Evolutionary conservation across 2,329 filamentous ascomycete species (phyloP), one percentile per base, ranked within the genome.

Genomic region (Pseudogymnoascus sp.): DNA sequence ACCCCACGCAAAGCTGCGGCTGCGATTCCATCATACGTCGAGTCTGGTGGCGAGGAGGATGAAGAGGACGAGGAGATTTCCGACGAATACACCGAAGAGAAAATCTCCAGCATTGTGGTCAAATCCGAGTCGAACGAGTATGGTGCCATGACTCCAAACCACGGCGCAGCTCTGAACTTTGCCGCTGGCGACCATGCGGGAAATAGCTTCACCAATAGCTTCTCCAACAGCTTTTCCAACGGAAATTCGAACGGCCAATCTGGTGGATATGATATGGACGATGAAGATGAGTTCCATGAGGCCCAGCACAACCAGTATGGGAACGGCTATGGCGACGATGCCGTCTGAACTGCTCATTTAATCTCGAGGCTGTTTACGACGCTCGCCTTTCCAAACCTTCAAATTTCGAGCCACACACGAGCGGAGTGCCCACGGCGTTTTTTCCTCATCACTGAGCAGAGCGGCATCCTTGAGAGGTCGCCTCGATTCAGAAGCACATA

Each of bases 61-160:
- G 63, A 67, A 2, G 61, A 60, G 14, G 62, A 64, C 7, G 52
- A 60, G 3, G 59, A 9, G 5, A 19, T 22, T 35, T 12, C 28
- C 0, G 49, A 55, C 5, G 49, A 55, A 14, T 33, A 55, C 11
- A 19, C 2, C 2, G 49, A 55, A 7, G 49, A 55, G 28, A 55
- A 55, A 12, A 5, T 33, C 11, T 33, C 49, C 9, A 33, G 5
- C n/a, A 55, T 33, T 3, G 16, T 35, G 14, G 49, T 55, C 28
- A 55, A 55, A 12, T 55, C 49, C 7, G 49, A 55, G 28, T n/a
- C 28, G 28, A 33, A 22, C 16, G 28, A 55, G 2, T 55, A 33
- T 12, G 45, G 45, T 3, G 45, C n/a, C 2, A n/a, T 12, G 8
- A 30, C 19, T 19, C 19, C 19, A 19, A 19, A 19, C 19, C 19